Evolutionary conservation across 805 yeast genomes (phyloP), one percentile per base, ranked within the genome.

Genomic region (Saccharomycopsis sp.): DNA sequence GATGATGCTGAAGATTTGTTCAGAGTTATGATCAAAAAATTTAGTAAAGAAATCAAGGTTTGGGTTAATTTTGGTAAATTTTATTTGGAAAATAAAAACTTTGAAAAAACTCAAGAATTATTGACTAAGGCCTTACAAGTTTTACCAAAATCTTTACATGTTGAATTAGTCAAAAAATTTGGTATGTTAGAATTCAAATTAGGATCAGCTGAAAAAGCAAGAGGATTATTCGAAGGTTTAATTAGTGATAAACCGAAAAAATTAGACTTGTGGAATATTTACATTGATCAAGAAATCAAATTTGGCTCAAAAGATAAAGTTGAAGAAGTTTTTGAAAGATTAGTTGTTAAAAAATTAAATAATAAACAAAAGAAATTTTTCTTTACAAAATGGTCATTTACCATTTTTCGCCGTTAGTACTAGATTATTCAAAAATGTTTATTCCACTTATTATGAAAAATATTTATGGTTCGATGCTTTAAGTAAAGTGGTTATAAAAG

Each of bases 201-300:
- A 60, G 97, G 97, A 51, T 95, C 87, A 49, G 65, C 86, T 6
- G 98, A 89, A 61, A 89, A 88, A 59, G 98, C 94, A 40, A 79
- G 97, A 57, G 84, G 96, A 1, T 69, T 89, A 51, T 85, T 89
- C 54, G 97, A 89, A 64, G 97, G 96, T 44, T 71, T 89, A 49
- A 60, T 89, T 40, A 74, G 89, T 19, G 92, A 88, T 56, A 89
- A 83, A 36, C 92, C 96, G 40, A 86, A 86, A 69, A 76, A 94
- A 63, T 74, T 85, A 47, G 98, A 89, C 60, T 61, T 89, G 47
- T 89, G 97, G 97, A 88, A 83, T 54, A 94, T 89, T 31, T 89
- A 87, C 61, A 72, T 89, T 49, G 98, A 89, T 59, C 94, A 85
- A 59, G 97, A 89, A 60, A 78, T 85, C 53, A 87, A 85, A 61